These are phyloP conservation scores for Chytridium lagenaria DNA, from an alignment of 371 early-diverging fungal genomes.

Conservation along the genomic window DNA sequence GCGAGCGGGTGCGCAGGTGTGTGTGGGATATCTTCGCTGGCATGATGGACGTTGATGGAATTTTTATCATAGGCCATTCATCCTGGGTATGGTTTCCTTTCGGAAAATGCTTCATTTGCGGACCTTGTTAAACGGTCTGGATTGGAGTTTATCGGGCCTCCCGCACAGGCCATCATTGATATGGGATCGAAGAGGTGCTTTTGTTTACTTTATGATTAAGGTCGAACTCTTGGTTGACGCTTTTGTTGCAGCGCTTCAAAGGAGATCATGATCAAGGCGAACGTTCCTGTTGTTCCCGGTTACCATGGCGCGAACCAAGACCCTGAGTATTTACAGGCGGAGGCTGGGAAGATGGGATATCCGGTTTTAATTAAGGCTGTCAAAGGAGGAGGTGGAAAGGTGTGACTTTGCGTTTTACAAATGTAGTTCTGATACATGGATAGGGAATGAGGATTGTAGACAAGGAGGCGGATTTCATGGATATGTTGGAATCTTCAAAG, in stretches of 20 bases:
- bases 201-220: too few relatives aligned
- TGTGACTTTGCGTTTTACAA: constrained; percentile 26
- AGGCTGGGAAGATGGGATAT: constrained; percentile 82
- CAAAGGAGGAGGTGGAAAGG: constrained; percentile 98
- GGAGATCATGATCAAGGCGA: constrained; percentile 86
- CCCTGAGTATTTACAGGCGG: constrained; percentile 70
- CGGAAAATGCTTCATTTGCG: constrained; percentile 92
- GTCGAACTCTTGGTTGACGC: constrained; percentile 19
- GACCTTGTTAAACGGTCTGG: constrained; percentile 68
- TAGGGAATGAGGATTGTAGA: constrained; percentile 89
- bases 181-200: constrained; percentile 93
- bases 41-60: constrained; percentile 92
- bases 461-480: constrained; percentile 75
- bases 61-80: constrained; percentile 69
- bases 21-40: not conserved
- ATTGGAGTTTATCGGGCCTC: constrained; percentile 91
- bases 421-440: not conserved
- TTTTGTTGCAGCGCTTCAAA: constrained; percentile 78
- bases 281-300: constrained; percentile 93
- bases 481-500: constrained; percentile 83
- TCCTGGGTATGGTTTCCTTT: constrained; percentile 84
- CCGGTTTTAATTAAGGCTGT: constrained; percentile 96
- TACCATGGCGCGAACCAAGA: constrained; percentile 93
- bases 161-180: constrained; percentile 83
- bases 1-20: constrained; percentile 78